Conservation (phyloP, 2,329 filamentous ascomycete species). For the Aspergillus quadrilineatus region DNA sequence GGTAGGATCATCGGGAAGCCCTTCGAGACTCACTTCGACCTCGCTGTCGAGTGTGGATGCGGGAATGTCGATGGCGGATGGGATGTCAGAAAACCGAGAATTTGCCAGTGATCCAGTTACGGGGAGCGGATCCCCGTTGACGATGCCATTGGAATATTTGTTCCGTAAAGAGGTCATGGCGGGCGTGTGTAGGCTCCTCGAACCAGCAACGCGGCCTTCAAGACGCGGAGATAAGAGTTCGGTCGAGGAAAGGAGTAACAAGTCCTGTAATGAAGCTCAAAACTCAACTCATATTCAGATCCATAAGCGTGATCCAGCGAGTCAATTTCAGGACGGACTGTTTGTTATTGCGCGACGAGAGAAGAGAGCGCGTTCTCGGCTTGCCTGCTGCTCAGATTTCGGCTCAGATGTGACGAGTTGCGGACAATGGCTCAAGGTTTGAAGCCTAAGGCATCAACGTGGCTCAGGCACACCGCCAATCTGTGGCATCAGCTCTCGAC, state of each 20-base stretch:
- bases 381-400: slow-evolving; percentile 1
- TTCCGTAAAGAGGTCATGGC: slow-evolving; percentile 54
- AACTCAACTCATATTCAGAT: slow-evolving; percentile 34
- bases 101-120: slow-evolving; percentile 34
- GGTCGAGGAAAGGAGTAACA: slow-evolving; percentile 12
- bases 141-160: slow-evolving; percentile 54
- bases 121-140: slow-evolving; percentile 45
- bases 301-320: not conserved
- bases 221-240: slow-evolving; percentile 19
- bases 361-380: slow-evolving; percentile 2
- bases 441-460: slow-evolving; percentile 19
- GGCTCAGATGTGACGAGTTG: slow-evolving; percentile 22
- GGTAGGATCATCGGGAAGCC: slow-evolving; percentile 87
- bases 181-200: slow-evolving; percentile 9
- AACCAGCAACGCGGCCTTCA: slow-evolving; percentile 2
- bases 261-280: slow-evolving; percentile 22
- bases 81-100: slow-evolving; percentile 61
- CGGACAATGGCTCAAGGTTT: slow-evolving; percentile 7
- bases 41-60: slow-evolving; percentile 61
- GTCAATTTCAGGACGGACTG: not conserved
- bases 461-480: slow-evolving; percentile 32
- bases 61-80: slow-evolving; percentile 63
- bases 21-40: slow-evolving; percentile 90
- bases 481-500: slow-evolving; percentile 8
- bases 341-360: slow-evolving; percentile 6